Base-by-base conservation (phyloP, 176 grass and related monocot genomes). In the Thalia dealbata region DNA sequence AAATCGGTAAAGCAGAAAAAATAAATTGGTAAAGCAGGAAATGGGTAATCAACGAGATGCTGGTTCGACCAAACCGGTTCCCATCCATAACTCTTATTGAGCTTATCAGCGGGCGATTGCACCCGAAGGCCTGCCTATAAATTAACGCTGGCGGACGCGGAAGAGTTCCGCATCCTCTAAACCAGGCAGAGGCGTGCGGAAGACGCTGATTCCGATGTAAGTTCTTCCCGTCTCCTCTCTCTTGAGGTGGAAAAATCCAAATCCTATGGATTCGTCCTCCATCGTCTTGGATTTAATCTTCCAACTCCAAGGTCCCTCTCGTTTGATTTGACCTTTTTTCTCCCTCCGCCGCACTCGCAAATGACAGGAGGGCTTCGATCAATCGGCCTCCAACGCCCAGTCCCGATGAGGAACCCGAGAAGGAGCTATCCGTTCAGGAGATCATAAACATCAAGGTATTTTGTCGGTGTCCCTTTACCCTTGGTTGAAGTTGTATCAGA, bases 371-470 rank as follows among this genome's bases (percentile, higher is more conserved):
- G 87, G 35, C 89, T 79, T 93, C 95, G 67, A 84, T 99, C 83
- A 99, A 91, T 81, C 87, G 90, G 3, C 90, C 95, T 24, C 95
- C 95, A 22, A 99, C 95, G 27, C 95, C 90, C 64, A 74, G 82
- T 32, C 80, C 29, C n/a, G 87, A 92, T 22, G 95, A 91, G 50
- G 83, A 83, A 13, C 18, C n/a, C 30, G 73, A 84, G 61, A 91
- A 91, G 65, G 90, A 93, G 77, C 85, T 75, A 29, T 86, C 95
- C 26, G 81, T 99, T 29, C 82, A 75, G 58, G 95, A 99, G 74
- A 84, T 86, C 71, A 88, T 99, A 64, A 88, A 99, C 76, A 86
- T 99, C 82, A 99, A 99, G 95, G 95, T 91, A 86, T 58, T 9
- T 32, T 13, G 18, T 10, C 43, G 60, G 76, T 78, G 21, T 55